Base-by-base conservation (phyloP, 2,329 filamentous ascomycete genomes). In the Hyphodiscus sp. region DNA sequence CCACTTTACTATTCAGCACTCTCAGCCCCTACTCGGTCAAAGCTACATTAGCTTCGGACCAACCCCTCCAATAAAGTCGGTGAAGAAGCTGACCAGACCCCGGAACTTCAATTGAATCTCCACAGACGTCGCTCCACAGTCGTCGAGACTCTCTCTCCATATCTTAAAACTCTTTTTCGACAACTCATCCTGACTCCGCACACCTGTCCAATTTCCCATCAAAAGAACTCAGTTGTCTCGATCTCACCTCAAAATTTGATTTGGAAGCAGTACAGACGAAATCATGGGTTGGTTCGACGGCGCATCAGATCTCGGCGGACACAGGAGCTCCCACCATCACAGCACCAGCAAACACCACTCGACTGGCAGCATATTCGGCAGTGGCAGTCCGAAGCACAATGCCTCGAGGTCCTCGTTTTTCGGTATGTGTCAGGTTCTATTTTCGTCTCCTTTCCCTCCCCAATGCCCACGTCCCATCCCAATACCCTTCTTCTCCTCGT, bases 201-300 rank as follows among this genome's bases (percentile, higher is more conserved):
- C 33, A 2, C 23, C 23, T 8, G 23, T 4, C 8, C 23, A 8
- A 26, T 26, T 4, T 26, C 13, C 4, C 33, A 10, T 10, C 33
- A 2, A 6, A 4, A 38, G 5, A 38, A 38, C 13, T 38, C 11
- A 38, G 33, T 33, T 13, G 33, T 13, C 33, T 38, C 5, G 13
- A 2, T 6, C 5, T 26, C 23, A 38, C 13, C 11, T 38, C 33
- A 13, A n/a, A 33, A 33, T 33, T 33, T 13, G 7, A 13, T 33
- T 8, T 33, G 7, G 29, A 15, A 38, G 5, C 33, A 15, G 33
- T 6, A 38, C 33, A 13, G 33, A n/a, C 4, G 29, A 38, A 5
- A 38, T 10, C 45, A 76, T 76, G 73, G 73, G 70, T 56, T 76
- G 73, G 73, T 74, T 76, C 56, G 71, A 74, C 59, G 70, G 70